These are phyloP conservation scores for Gracilariopsis chorda DNA, from an alignment of 23 red algal species.

Conservation along the genomic window DNA sequence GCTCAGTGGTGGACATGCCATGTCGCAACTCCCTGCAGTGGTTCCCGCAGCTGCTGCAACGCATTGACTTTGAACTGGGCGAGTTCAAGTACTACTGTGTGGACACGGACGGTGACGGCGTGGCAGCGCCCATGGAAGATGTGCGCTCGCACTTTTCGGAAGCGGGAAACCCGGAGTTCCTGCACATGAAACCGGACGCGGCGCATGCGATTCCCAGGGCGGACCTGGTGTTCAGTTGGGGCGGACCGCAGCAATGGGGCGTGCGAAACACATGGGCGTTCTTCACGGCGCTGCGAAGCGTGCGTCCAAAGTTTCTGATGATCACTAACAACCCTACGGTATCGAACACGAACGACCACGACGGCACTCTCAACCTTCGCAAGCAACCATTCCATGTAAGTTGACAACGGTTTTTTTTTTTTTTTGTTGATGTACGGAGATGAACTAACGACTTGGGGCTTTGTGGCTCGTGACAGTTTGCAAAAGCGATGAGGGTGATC, in stretches of 20 bases:
- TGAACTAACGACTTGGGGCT: neutral
- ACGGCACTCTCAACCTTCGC: conserved; percentile 51
- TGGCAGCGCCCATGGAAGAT: conserved; percentile 26
- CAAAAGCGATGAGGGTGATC: conserved; percentile 48
- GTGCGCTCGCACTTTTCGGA: conserved; percentile 16
- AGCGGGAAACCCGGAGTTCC: conserved; percentile 45
- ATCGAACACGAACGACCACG: conserved; percentile 29
- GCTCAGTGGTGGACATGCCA: conserved; percentile 65
- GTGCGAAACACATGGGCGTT: conserved; percentile 59
- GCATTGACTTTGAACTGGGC: conserved; percentile 68
- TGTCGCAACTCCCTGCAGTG: conserved; percentile 59
- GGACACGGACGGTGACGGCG: conserved; percentile 6
- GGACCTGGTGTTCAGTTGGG: conserved; percentile 61
- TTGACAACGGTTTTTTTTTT: neutral
- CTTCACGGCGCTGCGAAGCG: conserved; percentile 35
- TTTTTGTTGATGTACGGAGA: neutral
- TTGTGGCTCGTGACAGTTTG: conserved; percentile 6
- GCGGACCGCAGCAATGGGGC: conserved; percentile 64
- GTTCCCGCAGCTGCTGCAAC: conserved; percentile 58
- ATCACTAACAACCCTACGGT: conserved; percentile 63
- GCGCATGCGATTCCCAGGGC: conserved; percentile 37
- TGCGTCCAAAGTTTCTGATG: conserved; percentile 35
- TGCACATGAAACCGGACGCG: conserved; percentile 43
- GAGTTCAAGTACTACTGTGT: conserved; percentile 80
- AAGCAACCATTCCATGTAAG: conserved; percentile 75